Evolutionary conservation across 75 land plant species (phyloP).

Genomic region (Adiantum capillusveneris): DNA sequence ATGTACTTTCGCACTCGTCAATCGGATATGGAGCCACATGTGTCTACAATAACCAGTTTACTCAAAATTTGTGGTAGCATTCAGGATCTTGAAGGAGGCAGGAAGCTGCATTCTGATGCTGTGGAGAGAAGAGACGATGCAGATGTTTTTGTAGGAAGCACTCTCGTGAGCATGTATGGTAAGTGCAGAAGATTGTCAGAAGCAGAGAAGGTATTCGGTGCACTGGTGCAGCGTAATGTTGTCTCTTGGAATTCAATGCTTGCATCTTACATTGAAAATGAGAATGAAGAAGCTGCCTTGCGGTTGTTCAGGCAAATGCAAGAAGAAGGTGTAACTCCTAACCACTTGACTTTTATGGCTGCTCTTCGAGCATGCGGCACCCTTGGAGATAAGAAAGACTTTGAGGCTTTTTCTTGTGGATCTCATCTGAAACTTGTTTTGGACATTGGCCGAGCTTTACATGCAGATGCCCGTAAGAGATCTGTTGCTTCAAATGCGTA

Average conservation of each 20-base stretch:
- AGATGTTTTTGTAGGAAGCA: slow-evolving; percentile 51
- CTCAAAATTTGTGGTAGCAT: slow-evolving; percentile 55
- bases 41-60: slow-evolving; percentile 52
- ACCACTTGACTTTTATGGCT: neutral
- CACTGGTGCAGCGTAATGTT: neutral
- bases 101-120: slow-evolving; percentile 51
- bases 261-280: slow-evolving; percentile 8
- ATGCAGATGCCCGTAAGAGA: neutral
- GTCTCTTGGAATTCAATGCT: slow-evolving; percentile 14
- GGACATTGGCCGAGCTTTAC: neutral
- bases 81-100: slow-evolving; percentile 42
- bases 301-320: slow-evolving; percentile 6
- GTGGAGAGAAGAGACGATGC: slow-evolving; percentile 34
- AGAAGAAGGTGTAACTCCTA: neutral
- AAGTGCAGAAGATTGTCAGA: slow-evolving; percentile 7
- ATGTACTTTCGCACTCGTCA: slow-evolving; percentile 35
- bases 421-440: neutral
- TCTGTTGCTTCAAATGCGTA: neutral
- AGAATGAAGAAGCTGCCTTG: neutral
- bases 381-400: neutral
- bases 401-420: neutral
- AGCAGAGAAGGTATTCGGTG: slow-evolving; percentile 2
- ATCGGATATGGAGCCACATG: slow-evolving; percentile 39
- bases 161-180: slow-evolving; percentile 38
- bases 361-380: neutral